Conservation (phyloP, 139 green algal species). For the Raphidocelis subcapitata region DNA sequence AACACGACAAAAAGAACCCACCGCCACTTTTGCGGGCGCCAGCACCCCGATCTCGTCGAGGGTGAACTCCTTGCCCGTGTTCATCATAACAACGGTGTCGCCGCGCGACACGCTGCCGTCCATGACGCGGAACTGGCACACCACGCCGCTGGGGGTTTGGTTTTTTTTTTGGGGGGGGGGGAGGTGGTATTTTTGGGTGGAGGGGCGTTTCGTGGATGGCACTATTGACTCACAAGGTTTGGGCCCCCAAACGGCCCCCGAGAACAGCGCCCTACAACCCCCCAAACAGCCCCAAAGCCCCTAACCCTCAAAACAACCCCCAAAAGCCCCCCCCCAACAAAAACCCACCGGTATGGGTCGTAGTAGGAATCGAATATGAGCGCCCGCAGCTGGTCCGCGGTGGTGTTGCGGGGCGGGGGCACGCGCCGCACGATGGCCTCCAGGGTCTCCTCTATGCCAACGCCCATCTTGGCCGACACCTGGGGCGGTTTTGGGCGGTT, state of each 20-base stretch:
- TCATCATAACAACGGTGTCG: constrained; percentile 90
- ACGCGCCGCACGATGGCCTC: constrained; percentile 86
- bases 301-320: not conserved
- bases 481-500: not conserved
- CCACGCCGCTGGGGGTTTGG: constrained; percentile 38
- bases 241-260: no score
- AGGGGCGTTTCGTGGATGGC: no score
- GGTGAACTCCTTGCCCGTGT: constrained; percentile 88
- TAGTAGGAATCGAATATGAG: constrained; percentile 99
- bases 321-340: constrained; percentile 8
- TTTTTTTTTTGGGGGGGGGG: no score
- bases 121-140: constrained; percentile 76
- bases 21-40: constrained; percentile 73
- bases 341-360: constrained; percentile 81
- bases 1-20: constrained; percentile 15
- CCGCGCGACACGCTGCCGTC: constrained; percentile 76
- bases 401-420: constrained; percentile 73
- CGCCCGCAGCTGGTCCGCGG: constrained; percentile 68
- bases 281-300: no score
- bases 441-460: constrained; percentile 92
- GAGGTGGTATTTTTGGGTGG: no score
- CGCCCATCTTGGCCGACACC: constrained; percentile 53
- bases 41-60: constrained; percentile 93
- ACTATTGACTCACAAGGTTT: no score
- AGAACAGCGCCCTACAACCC: no score